Evolutionary conservation across 768 basidiomycete species (phyloP).

Genomic region (Agaricus blazei): DNA sequence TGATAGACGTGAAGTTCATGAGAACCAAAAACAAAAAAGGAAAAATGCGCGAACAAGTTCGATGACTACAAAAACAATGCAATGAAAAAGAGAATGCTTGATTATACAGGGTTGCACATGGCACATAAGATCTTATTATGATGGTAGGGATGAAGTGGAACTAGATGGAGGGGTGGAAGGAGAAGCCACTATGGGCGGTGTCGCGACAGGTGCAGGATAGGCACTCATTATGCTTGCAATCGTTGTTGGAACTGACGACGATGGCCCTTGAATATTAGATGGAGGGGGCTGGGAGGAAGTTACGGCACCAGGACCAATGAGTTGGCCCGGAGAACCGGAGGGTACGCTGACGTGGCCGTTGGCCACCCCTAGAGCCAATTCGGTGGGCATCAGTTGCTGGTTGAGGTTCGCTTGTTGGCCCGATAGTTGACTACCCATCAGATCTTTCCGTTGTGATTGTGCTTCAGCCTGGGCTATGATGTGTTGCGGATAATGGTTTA

Average conservation of each 20-base stretch:
- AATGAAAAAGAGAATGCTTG: conserved; percentile 2
- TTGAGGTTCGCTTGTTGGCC: conserved; percentile 15
- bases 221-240: conserved; percentile 65
- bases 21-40: neutral
- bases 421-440: conserved; percentile 13
- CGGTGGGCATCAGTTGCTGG: conserved; percentile 3
- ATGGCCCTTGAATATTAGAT: neutral
- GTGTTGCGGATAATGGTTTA: conserved; percentile 46
- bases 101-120: conserved; percentile 6
- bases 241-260: conserved; percentile 8
- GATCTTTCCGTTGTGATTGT: conserved; percentile 26
- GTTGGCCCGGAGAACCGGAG: neutral
- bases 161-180: neutral
- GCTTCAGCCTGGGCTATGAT: conserved; percentile 38
- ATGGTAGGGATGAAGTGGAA: neutral
- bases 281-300: neutral
- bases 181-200: conserved; percentile 3
- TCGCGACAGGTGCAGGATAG: conserved; percentile 36
- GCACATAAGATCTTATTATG: neutral
- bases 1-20: neutral
- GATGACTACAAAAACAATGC: conserved; percentile 4
- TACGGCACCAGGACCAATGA: neutral
- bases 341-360: neutral
- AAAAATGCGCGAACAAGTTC: neutral
- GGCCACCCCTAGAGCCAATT: neutral